These are phyloP conservation scores for Ophiostoma australiae DNA, from an alignment of 2,329 filamentous ascomycete genomes.

Conservation along the genomic window DNA sequence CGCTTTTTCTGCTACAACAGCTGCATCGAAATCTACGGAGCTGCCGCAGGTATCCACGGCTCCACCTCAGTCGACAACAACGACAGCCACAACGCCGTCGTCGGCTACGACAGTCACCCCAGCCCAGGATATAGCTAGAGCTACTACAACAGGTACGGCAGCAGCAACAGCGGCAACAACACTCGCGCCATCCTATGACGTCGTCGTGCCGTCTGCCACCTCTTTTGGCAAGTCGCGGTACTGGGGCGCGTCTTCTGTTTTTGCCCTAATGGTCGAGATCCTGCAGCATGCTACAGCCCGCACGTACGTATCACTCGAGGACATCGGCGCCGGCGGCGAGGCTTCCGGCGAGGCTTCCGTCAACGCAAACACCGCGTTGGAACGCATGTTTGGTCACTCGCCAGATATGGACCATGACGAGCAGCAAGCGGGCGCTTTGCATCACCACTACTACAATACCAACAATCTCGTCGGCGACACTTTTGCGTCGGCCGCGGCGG, in stretches of 20 bases:
- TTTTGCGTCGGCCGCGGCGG: conserved; percentile 3
- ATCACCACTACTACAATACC: conserved; percentile 10
- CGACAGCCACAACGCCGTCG: background rate
- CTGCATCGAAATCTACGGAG: background rate
- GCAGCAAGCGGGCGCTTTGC: background rate
- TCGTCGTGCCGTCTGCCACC: conserved; percentile 22
- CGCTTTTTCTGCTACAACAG: background rate
- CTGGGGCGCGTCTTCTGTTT: conserved; percentile 27
- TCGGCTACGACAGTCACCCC: background rate
- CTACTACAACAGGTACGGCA: background rate
- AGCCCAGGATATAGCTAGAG: background rate
- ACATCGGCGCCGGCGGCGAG: background rate
- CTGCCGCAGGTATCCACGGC: background rate
- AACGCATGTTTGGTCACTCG: background rate
- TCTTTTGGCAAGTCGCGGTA: conserved; percentile 22
- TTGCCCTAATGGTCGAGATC: conserved; percentile 26
- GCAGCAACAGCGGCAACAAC: background rate
- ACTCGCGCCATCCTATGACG: conserved; percentile 20
- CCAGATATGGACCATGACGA: background rate
- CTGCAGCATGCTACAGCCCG: conserved; percentile 24
- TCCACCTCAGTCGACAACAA: background rate
- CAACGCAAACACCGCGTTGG: background rate
- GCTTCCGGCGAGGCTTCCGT: background rate
- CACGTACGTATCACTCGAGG: conserved; percentile 15
- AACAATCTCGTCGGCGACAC: background rate